Conservation (phyloP, 352 stramenopile genomes). For the Pythium utonaiense region DNA sequence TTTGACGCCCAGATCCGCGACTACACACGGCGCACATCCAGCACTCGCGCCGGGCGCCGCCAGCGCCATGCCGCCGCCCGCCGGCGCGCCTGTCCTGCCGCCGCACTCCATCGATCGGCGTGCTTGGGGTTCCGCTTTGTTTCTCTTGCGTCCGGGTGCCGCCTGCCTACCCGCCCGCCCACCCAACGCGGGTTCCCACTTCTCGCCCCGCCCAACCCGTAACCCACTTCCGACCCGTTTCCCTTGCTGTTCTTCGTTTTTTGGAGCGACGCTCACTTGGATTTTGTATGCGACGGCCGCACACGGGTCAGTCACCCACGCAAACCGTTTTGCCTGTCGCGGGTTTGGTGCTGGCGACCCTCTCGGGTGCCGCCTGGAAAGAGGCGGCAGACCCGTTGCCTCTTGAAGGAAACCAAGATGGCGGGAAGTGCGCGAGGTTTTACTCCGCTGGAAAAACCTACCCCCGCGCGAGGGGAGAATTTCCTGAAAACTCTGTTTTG, state of each 20-base stretch:
- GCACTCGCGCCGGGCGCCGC: neutral
- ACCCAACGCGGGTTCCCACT: slow-evolving; percentile 13
- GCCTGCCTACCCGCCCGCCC: slow-evolving; percentile 19
- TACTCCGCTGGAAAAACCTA: slow-evolving; percentile 17
- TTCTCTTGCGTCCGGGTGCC: slow-evolving; percentile 19
- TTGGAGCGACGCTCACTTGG: neutral
- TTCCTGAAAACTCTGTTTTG: slow-evolving; percentile 9
- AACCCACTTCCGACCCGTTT: neutral
- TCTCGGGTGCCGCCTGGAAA: neutral
- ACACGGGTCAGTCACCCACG: neutral
- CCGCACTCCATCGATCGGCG: slow-evolving; percentile 18
- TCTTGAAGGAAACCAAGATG: slow-evolving; percentile 27
- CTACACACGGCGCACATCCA: slow-evolving; percentile 8
- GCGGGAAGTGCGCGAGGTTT: slow-evolving; percentile 26
- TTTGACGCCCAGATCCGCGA: slow-evolving; percentile 18
- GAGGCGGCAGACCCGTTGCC: slow-evolving; percentile 21
- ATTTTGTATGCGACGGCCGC: slow-evolving; percentile 4
- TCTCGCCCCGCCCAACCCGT: slow-evolving; percentile 6
- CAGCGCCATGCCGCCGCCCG: slow-evolving; percentile 3
- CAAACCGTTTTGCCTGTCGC: neutral
- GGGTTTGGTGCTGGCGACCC: neutral
- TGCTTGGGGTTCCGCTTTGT: slow-evolving; percentile 15
- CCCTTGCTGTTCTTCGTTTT: slow-evolving; percentile 3
- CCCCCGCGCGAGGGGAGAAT: slow-evolving; percentile 10
- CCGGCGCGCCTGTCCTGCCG: slow-evolving; percentile 8